phyloP scores from a whole-genome alignment of 345 rosid genomes.

The Hibiscus mutabilis region DNA sequence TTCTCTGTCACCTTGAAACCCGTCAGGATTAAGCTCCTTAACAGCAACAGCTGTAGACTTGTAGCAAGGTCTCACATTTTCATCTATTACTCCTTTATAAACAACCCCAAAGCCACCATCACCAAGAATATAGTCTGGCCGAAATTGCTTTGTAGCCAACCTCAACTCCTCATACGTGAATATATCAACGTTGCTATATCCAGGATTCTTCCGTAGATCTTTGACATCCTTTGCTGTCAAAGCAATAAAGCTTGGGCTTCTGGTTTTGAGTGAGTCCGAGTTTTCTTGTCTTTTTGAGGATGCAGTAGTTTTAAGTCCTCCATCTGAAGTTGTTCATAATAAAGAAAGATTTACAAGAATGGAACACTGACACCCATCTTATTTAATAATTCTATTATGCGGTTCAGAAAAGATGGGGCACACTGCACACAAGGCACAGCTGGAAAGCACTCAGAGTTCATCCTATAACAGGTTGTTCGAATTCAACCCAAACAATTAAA shows the following conservation, averaged over 20 bases:
- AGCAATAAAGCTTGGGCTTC: constrained; percentile 15
- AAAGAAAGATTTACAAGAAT: neutral
- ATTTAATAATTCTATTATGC: neutral
- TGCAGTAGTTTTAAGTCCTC: constrained; percentile 10
- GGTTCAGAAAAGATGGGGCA: neutral
- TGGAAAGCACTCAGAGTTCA: neutral
- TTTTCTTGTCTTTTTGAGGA: constrained; percentile 22
- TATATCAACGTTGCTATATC: constrained; percentile 62
- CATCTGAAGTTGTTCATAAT: neutral
- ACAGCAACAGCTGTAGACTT: constrained; percentile 63
- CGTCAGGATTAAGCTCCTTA: constrained; percentile 48
- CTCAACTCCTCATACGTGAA: constrained; percentile 80
- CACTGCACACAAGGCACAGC: neutral
- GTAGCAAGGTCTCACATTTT: constrained; percentile 52
- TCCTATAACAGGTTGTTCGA: neutral
- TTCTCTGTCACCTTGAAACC: constrained; percentile 82
- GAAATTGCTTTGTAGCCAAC: constrained; percentile 72
- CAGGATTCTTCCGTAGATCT: constrained; percentile 67
- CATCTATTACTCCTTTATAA: constrained; percentile 79
- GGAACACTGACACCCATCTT: neutral
- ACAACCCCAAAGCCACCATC: constrained; percentile 98
- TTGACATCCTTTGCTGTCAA: constrained; percentile 48
- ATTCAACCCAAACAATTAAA: neutral
- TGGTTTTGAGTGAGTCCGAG: constrained; percentile 17
- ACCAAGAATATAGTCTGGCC: constrained; percentile 83